Base-by-base conservation (phyloP, 345 rosid genomes). In the Firmiana major region DNA sequence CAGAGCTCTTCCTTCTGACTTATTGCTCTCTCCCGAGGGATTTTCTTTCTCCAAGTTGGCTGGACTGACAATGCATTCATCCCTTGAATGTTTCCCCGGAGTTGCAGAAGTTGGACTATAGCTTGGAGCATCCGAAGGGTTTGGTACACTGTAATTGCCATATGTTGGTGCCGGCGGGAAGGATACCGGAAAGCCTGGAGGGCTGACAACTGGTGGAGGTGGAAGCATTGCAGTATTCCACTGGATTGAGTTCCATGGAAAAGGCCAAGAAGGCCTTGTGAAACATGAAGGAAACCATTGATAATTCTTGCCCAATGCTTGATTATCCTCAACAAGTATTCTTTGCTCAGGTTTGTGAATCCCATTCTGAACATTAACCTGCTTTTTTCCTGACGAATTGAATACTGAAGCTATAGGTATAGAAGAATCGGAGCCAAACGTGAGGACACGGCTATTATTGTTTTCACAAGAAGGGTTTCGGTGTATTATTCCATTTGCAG, bases 1-100 rank as follows among this genome's bases (percentile, higher is more conserved):
- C 79, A 83, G 64, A 42, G 79, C 80, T 48, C 60, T 70, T 21
- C 71, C 80, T 26, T 79, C 82, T 62, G 86, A 73, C 36, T 54
- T 77, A 7, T 77, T 64, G 48, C 64, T 79, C 19, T 69, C 80
- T 38, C 63, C 49, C n/a, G 74, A 60, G 7, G 63, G 51, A 57
- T 80, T 81, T 63, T 68, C 83, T 71, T 63, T 79, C 31, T 60
- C 71, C 4, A 63, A 62, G 48, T 57, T 58, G 53, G 62, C 57
- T 79, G 78, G 69, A 46, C 65, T 76, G 24, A 43, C 36, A 75
- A 63, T 73, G 77, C 87, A 77, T 51, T 78, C 82, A 26, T 91
- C 93, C 70, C 92, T 84, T 19, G 89, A 81, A 77, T 85, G 97
- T 85, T 93, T 93, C 59, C 98, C 92, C 46, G 88, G 78, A 17